A percentile compares a stretch with the other conserved stretches of the same genome.
Conservation (phyloP, 1,139 yeast genomes). For the Kluyveromyces sp. region DNA sequence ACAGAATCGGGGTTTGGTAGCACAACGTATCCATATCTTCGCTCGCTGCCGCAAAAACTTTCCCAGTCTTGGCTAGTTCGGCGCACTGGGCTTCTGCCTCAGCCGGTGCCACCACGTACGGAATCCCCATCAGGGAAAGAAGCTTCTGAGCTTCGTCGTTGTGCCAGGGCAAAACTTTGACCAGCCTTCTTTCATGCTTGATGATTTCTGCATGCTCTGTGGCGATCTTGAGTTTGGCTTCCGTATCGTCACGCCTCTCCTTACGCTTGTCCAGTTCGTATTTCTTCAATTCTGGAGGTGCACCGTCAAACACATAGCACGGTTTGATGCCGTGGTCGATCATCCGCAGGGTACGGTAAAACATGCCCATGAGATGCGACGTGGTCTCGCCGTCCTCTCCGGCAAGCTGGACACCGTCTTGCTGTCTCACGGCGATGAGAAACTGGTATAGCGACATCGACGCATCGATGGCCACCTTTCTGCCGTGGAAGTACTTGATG, state of each 20-base stretch:
- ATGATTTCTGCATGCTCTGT: constrained; percentile 54
- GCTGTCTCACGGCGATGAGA: constrained; percentile 90
- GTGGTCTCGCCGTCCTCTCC: constrained; percentile 90
- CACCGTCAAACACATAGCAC: constrained; percentile 93
- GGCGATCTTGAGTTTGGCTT: constrained; percentile 44
- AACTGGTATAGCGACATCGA: constrained; percentile 94
- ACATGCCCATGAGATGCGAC: constrained; percentile 91
- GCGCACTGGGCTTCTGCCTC: constrained; percentile 99
- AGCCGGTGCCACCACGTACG: constrained; percentile 88
- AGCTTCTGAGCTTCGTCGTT: constrained; percentile 87
- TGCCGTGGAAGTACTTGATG: constrained; percentile 79
- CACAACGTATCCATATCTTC: constrained; percentile 99
- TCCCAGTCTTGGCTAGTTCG: constrained; percentile 76
- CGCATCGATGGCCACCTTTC: constrained; percentile 84
- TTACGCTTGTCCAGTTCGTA: constrained; percentile 87
- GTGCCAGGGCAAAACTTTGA: constrained; percentile 79
- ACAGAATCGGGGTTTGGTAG: constrained; percentile 73
- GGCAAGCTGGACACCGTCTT: constrained; percentile 90
- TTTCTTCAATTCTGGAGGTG: constrained; percentile 78
- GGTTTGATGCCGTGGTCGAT: constrained; percentile 93
- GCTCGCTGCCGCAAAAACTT: constrained; percentile 94
- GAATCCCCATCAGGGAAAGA: constrained; percentile 86
- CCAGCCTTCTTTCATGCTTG: constrained; percentile 87
- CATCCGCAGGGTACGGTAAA: constrained; percentile 82
- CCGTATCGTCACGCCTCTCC: constrained; percentile 77